Base-by-base conservation (phyloP, 2,329 filamentous ascomycete genomes). In the Venturia oleaginea region DNA sequence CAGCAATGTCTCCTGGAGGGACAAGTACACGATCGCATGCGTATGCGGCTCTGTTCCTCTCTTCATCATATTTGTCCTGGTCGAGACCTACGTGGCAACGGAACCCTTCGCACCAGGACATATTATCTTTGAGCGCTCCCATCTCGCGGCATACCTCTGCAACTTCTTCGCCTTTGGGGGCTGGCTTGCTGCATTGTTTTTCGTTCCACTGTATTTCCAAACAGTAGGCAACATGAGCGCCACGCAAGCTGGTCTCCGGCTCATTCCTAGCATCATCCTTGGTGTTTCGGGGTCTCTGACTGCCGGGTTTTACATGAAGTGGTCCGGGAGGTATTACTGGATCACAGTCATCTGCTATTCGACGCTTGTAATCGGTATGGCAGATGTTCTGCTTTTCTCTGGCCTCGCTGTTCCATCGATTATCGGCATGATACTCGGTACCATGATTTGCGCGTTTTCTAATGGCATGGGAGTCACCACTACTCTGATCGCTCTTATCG, bases 181-280 rank as follows among this genome's bases (percentile, higher is more conserved):
- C 17, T 83, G 79, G 77, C 73, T 86, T 59, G 81, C 83, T 0
- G 76, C 81, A 0, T 68, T 89, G 4, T 93, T 91, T 77, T 90
- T 90, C 75, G 77, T 90, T n/a, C 88, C 90, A 1, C 78, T 93
- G 2, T 91, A 88, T 75, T 90, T 89, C 75, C 90, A 93, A 74
- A 89, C 87, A 5, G 86, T 88, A 0, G 79, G 87, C 61, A 84
- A 84, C 5, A 76, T 86, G 30, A 82, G 81, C 4, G 86, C 90
- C 0, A 86, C 86, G 0, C 73, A 79, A 63, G 84, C 88, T 4
- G 89, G 89, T 0, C 66, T 88, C 0, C 77, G 86, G 40, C 80
- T 93, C 22, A 77, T 93, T 38, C 89, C 90, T 0, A 80, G 80
- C 63, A 88, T 90, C 67, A 51, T 86, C 3, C 76, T 78, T 5